Conservation (phyloP, 2,329 filamentous ascomycete species). For the Pseudopithomyces chartarum region DNA sequence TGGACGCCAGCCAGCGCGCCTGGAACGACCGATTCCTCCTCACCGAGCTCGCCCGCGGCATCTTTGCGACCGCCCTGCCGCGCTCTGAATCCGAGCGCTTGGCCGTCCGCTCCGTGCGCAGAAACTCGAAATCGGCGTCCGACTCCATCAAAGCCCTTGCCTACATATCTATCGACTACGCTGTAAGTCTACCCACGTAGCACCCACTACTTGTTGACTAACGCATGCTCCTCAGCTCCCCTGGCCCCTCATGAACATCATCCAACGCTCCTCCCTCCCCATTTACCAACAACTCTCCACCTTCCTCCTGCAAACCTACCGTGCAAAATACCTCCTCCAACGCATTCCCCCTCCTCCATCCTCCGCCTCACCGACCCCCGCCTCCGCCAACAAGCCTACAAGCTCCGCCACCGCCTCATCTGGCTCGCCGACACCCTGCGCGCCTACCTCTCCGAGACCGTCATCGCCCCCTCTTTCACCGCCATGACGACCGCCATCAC, state of each 20-base stretch:
- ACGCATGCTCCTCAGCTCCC: constrained; percentile 45
- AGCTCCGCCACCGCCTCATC: constrained; percentile 70
- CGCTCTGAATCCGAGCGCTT: constrained; percentile 66
- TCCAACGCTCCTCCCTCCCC: constrained; percentile 66
- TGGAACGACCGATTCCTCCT: constrained; percentile 86
- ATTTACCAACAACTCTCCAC: constrained; percentile 76
- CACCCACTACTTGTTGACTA: background rate
- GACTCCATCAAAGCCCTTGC: constrained; percentile 66
- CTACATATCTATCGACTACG: constrained; percentile 69
- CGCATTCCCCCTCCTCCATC: constrained; percentile 43
- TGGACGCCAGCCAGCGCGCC: constrained; percentile 63
- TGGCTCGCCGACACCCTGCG: constrained; percentile 80
- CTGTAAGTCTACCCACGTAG: constrained; percentile 55
- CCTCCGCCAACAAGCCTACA: constrained; percentile 45
- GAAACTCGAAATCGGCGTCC: constrained; percentile 49
- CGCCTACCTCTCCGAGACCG: constrained; percentile 75
- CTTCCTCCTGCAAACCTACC: constrained; percentile 76
- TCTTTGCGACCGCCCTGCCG: constrained; percentile 59
- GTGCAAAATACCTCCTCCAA: constrained; percentile 72
- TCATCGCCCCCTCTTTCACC: constrained; percentile 65
- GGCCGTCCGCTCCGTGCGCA: constrained; percentile 58
- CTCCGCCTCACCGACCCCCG: background rate
- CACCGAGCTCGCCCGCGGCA: constrained; percentile 76
- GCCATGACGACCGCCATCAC: constrained; percentile 64
- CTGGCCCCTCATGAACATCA: constrained; percentile 71